These are phyloP conservation scores for Trametes sp. DNA, from an alignment of 1,284 basidiomycete species.

Conservation along the genomic window DNA sequence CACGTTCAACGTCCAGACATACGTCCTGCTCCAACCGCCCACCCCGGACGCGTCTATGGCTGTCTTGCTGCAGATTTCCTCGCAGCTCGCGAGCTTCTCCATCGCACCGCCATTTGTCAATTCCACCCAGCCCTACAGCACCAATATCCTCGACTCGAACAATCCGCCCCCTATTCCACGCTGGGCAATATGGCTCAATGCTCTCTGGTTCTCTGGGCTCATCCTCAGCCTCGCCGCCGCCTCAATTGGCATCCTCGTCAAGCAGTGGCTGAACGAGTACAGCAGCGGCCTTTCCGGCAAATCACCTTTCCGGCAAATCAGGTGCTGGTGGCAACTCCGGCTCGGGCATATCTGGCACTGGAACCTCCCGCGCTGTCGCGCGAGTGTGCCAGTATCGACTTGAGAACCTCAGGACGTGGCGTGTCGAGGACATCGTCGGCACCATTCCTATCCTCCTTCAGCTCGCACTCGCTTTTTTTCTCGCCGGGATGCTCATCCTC, in stretches of 20 bases:
- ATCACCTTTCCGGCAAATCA: no score
- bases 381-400: conserved; percentile 25
- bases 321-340: no score
- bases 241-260: conserved; percentile 24
- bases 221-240: conserved; percentile 25
- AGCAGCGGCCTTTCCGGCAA: no score
- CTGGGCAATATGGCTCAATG: conserved; percentile 21
- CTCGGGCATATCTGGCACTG: no score
- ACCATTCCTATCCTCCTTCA: conserved; percentile 27
- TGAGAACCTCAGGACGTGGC: conserved; percentile 22
- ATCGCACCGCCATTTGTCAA: conserved; percentile 15
- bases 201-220: conserved; percentile 27
- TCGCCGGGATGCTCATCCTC: conserved; percentile 25
- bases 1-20: conserved; percentile 19
- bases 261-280: conserved; percentile 29
- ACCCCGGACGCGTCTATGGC: conserved; percentile 4
- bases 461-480: conserved; percentile 22
- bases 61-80: conserved; percentile 13
- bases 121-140: conserved; percentile 1
- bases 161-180: not conserved
- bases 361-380: conserved; percentile 10
- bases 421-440: conserved; percentile 16
- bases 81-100: conserved; percentile 17
- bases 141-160: no score
- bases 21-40: conserved; percentile 10